These are phyloP conservation scores for Eucalyptus regnans DNA, from an alignment of 345 rosid species.

Conservation along the genomic window DNA sequence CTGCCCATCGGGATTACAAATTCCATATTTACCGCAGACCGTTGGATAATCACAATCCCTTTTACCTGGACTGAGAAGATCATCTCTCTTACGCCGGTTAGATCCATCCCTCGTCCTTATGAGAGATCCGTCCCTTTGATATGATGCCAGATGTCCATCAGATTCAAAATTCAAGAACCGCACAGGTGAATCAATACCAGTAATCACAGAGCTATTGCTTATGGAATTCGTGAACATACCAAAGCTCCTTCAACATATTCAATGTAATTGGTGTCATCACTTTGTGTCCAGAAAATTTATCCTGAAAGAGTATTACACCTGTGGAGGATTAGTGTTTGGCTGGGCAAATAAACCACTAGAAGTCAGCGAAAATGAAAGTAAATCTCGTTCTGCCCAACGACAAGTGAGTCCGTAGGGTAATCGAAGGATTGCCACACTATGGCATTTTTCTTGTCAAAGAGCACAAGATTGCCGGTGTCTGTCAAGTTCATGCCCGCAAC, in stretches of 20 bases:
- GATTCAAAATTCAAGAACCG: neutral
- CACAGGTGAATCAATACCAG: neutral
- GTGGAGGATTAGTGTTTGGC: neutral
- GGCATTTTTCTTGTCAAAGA: neutral
- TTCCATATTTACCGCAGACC: neutral
- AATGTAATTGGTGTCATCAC: neutral
- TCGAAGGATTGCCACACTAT: neutral
- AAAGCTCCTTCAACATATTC: neutral
- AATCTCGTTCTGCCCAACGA: neutral
- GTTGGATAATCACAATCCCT: neutral
- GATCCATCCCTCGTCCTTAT: neutral
- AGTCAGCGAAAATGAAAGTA: neutral
- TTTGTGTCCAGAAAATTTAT: neutral
- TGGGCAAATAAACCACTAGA: neutral
- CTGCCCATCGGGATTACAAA: neutral
- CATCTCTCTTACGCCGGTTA: neutral
- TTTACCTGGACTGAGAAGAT: neutral
- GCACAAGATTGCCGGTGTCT: too few relatives aligned
- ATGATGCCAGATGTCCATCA: conserved; percentile 9
- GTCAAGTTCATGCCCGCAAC: neutral
- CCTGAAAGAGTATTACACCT: neutral
- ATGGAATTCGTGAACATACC: neutral
- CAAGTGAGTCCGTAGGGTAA: conserved; percentile 4
- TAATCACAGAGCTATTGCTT: neutral
- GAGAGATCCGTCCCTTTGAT: neutral